Evolutionary conservation across 805 yeast species (phyloP).

Genomic region (Dipodascus geniculatus): DNA sequence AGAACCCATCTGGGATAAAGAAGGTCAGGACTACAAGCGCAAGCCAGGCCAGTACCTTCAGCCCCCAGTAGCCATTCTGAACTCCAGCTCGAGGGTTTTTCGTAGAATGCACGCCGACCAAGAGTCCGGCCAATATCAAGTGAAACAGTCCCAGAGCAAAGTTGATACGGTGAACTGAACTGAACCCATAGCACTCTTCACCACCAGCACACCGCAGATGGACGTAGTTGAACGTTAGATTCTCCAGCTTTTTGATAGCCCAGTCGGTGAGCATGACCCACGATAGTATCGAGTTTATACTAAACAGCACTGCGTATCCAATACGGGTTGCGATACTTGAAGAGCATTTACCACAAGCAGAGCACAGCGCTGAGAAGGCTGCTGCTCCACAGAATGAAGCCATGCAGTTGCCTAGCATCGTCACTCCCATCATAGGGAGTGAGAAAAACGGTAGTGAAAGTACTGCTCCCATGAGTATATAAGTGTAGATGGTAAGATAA

Average conservation of each 20-base stretch:
- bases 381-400: slow-evolving; percentile 80
- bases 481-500: not conserved
- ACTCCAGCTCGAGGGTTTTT: slow-evolving; percentile 65
- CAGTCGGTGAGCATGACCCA: slow-evolving; percentile 89
- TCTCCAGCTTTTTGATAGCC: slow-evolving; percentile 61
- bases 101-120: slow-evolving; percentile 68
- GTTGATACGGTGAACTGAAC: slow-evolving; percentile 86
- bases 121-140: slow-evolving; percentile 49
- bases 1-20: slow-evolving; percentile 77
- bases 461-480: slow-evolving; percentile 29
- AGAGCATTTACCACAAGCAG: slow-evolving; percentile 46
- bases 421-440: slow-evolving; percentile 48
- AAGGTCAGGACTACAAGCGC: slow-evolving; percentile 50
- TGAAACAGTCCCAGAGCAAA: slow-evolving; percentile 80
- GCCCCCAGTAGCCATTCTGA: slow-evolving; percentile 89
- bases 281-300: slow-evolving; percentile 69
- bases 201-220: slow-evolving; percentile 63
- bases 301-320: slow-evolving; percentile 68
- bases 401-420: slow-evolving; percentile 44
- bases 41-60: slow-evolving; percentile 54
- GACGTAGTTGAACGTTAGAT: slow-evolving; percentile 55
- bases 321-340: slow-evolving; percentile 78
- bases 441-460: slow-evolving; percentile 41
- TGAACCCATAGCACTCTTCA: slow-evolving; percentile 79
- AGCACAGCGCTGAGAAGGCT: slow-evolving; percentile 53